Conservation (phyloP, 225 moss, liverwort and hornwort species). For the Sphagnum tenellum region DNA sequence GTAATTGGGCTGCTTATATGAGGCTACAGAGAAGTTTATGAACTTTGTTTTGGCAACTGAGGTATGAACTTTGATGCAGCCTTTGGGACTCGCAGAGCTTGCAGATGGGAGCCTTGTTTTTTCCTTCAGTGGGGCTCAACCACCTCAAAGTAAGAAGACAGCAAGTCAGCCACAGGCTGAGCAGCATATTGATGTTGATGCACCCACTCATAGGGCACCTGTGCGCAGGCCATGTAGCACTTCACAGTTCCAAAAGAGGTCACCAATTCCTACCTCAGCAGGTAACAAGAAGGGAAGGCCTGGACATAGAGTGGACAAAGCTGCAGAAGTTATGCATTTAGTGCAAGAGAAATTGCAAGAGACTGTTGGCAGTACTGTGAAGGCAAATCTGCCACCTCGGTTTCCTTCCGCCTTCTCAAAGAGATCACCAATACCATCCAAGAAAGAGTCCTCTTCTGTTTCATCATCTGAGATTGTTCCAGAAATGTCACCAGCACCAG, state of each 20-base stretch:
- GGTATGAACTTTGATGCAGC: slow-evolving; percentile 21
- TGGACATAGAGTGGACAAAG: background rate
- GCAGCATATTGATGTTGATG: slow-evolving; percentile 6
- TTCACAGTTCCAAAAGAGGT: slow-evolving; percentile 42
- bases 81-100: slow-evolving; percentile 79
- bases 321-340: background rate
- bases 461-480: too few species aligned
- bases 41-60: slow-evolving; percentile 27
- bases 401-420: too few species aligned
- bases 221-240: slow-evolving; percentile 26
- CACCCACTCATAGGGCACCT: slow-evolving; percentile 1
- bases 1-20: too few species aligned
- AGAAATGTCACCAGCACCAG: too few species aligned
- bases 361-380: too few species aligned
- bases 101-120: slow-evolving; percentile 83
- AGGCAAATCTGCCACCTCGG: too few species aligned
- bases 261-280: slow-evolving; percentile 36
- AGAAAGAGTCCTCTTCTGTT: too few species aligned
- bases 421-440: too few species aligned
- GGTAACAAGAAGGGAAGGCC: slow-evolving; percentile 18
- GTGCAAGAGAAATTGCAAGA: too few species aligned
- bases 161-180: slow-evolving; percentile 14
- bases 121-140: slow-evolving; percentile 45
- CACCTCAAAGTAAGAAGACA: slow-evolving; percentile 13
- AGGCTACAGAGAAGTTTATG: too few species aligned